A percentile compares a stretch with the other conserved stretches of the same genome.
Conservation (phyloP, 768 basidiomycete species). For the Lactarius quietus region DNA sequence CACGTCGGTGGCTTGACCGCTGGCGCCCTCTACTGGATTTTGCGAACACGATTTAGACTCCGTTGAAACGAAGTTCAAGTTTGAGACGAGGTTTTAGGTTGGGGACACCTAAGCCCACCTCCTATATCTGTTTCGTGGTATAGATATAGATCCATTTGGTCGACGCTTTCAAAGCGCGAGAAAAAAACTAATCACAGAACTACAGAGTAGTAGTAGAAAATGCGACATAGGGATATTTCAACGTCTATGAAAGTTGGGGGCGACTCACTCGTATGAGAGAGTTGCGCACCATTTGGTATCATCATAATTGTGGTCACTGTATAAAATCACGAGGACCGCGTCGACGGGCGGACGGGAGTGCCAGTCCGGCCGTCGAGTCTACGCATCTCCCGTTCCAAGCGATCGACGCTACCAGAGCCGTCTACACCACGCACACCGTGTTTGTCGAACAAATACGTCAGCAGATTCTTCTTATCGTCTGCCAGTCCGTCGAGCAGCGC, state of each 20-base stretch:
- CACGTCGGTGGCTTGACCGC: slow-evolving; percentile 22
- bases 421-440: slow-evolving; percentile 59
- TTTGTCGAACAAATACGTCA: slow-evolving; percentile 88
- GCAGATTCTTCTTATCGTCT: slow-evolving; percentile 87
- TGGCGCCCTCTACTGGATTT: slow-evolving; percentile 19
- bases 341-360: slow-evolving; percentile 47
- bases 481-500: slow-evolving; percentile 74
- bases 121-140: not conserved
- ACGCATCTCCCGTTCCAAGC: slow-evolving; percentile 75
- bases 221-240: not conserved
- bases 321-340: slow-evolving; percentile 7
- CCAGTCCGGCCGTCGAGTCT: slow-evolving; percentile 76
- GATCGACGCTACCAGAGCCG: slow-evolving; percentile 45
- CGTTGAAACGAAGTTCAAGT: not conserved
- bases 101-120: not conserved
- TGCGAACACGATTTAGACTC: slow-evolving; percentile 14
- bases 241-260: not conserved
- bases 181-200: slow-evolving; percentile 8
- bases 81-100: not conserved
- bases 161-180: not conserved
- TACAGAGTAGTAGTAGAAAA: slow-evolving; percentile 3
- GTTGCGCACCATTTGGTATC: not conserved
- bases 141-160: not conserved
- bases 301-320: not conserved
- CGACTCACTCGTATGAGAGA: too few species aligned